Evolutionary conservation across 495 filamentous ascomycete genomes (phyloP).

Genomic region (Penicillium mononematosum): DNA sequence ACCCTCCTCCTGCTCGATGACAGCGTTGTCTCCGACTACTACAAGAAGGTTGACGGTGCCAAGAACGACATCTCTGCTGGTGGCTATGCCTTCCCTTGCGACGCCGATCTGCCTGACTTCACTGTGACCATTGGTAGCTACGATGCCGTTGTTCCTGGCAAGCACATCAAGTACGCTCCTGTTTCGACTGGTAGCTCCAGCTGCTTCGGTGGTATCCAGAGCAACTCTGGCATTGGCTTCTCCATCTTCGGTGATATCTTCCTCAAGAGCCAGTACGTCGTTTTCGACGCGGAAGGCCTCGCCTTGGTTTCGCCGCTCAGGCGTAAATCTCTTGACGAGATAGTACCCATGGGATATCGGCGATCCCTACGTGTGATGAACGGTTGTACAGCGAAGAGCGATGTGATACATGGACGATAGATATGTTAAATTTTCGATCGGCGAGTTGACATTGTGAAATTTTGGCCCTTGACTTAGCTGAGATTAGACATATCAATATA

Average conservation of each 20-base stretch:
- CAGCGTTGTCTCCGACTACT: conserved; percentile 61
- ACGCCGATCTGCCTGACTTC: conserved; percentile 59
- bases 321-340: conserved; percentile 21
- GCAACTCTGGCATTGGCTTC: conserved; percentile 59
- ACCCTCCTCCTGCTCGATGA: conserved; percentile 65
- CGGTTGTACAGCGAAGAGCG: conserved; percentile 7
- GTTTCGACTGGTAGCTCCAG: conserved; percentile 42
- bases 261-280: conserved; percentile 74
- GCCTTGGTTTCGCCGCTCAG: conserved; percentile 61
- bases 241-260: conserved; percentile 77
- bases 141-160: conserved; percentile 44
- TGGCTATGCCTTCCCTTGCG: conserved; percentile 71
- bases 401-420: conserved; percentile 4
- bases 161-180: conserved; percentile 46
- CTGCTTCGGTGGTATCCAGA: conserved; percentile 67
- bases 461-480: conserved; percentile 20
- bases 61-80: conserved; percentile 47
- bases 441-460: conserved; percentile 14
- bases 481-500: conserved; percentile 25
- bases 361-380: background rate
- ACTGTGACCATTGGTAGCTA: conserved; percentile 53
- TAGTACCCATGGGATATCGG: background rate
- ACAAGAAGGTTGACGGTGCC: conserved; percentile 54
- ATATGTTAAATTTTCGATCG: conserved; percentile 17
- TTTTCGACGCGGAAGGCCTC: conserved; percentile 61